Conservation (phyloP, 2,329 filamentous ascomycete genomes). For the Pezizomycotina sp. region DNA sequence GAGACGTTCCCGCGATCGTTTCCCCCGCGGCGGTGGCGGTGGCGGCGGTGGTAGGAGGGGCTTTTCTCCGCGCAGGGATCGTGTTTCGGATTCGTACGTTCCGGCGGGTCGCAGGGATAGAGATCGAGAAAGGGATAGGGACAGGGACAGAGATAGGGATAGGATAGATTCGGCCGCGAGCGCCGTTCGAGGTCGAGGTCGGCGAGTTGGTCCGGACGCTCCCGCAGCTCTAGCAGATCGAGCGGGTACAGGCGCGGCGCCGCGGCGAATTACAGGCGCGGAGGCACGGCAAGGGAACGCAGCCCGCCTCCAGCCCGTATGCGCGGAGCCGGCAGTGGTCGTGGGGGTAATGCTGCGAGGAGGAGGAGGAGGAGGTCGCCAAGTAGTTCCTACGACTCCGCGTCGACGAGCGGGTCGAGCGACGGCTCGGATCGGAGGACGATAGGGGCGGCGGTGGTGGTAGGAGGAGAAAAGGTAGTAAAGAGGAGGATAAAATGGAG, state of each 20-base stretch:
- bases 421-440: too few relatives aligned
- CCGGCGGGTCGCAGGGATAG: slow-evolving; percentile 26
- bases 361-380: too few relatives aligned
- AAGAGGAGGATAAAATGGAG: too few relatives aligned
- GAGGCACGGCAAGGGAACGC: slow-evolving; percentile 15
- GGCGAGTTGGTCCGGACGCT: slow-evolving; percentile 5
- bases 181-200: slow-evolving; percentile 15
- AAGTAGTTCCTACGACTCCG: too few relatives aligned
- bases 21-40: slow-evolving; percentile 28
- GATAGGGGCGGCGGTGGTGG: too few relatives aligned
- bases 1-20: slow-evolving; percentile 31
- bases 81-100: slow-evolving; percentile 25
- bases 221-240: slow-evolving; percentile 27
- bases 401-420: too few relatives aligned
- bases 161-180: slow-evolving; percentile 24
- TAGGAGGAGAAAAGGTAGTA: too few relatives aligned
- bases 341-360: too few relatives aligned
- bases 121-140: slow-evolving; percentile 25
- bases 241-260: slow-evolving; percentile 20
- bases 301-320: slow-evolving; percentile 8
- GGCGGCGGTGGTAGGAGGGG: slow-evolving; percentile 28
- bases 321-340: slow-evolving; percentile 7
- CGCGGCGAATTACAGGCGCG: slow-evolving; percentile 26
- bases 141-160: slow-evolving; percentile 28
- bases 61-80: slow-evolving; percentile 28